Conservation (phyloP, 2,329 filamentous ascomycete genomes). For the Dactylellina sp. region DNA sequence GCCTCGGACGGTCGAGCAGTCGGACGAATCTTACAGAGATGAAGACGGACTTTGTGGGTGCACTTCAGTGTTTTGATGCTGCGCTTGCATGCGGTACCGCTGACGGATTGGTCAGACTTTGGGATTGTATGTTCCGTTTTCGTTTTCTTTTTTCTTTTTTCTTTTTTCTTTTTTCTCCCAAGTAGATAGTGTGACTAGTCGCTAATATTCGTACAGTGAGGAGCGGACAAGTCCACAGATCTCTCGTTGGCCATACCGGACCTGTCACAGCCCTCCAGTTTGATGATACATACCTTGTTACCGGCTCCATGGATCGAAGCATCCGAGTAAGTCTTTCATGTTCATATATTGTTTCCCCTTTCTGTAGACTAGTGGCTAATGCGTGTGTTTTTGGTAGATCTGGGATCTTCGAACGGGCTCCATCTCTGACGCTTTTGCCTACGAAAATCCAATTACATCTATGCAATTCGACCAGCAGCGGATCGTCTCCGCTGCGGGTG, state of each 20-base stretch:
- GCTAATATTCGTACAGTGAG: constrained; percentile 68
- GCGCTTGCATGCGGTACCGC: constrained; percentile 95
- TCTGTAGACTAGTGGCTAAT: background rate
- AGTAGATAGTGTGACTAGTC: background rate
- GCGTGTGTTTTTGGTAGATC: constrained; percentile 80
- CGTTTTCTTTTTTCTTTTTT: no score
- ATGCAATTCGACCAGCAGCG: constrained; percentile 97
- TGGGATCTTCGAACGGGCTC: constrained; percentile 98
- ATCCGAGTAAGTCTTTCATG: constrained; percentile 78
- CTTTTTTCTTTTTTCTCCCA: background rate
- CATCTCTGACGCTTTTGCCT: constrained; percentile 95
- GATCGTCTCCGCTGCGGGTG: constrained; percentile 89
- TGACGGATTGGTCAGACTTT: constrained; percentile 94
- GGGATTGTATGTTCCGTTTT: constrained; percentile 75
- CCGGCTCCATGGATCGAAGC: constrained; percentile 90
- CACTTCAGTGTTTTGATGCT: constrained; percentile 94
- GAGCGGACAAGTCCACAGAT: constrained; percentile 96
- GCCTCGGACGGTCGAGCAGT: constrained; percentile 67
- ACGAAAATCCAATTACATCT: constrained; percentile 88
- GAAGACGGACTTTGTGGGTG: constrained; percentile 90
- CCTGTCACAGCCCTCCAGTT: constrained; percentile 95
- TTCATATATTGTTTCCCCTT: constrained; percentile 20
- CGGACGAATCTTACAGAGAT: constrained; percentile 72
- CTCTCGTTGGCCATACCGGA: constrained; percentile 93
- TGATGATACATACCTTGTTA: constrained; percentile 93